Evolutionary conservation across 305 asterid genomes (phyloP).

Genomic region (Fraxinus angustifolia): DNA sequence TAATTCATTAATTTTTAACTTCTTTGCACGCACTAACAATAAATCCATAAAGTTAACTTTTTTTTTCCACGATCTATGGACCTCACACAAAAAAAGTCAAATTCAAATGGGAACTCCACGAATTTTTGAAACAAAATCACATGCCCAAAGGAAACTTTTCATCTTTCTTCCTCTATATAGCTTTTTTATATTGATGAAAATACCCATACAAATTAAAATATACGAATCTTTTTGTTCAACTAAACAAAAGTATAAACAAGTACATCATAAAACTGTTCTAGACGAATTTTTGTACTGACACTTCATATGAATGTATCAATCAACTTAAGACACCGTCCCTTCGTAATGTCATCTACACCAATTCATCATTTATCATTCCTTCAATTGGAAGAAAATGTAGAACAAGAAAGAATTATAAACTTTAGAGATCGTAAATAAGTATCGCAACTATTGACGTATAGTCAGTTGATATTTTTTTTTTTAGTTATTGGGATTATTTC

Average conservation of each 20-base stretch:
- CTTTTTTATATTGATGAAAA: background rate
- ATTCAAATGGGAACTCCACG: background rate
- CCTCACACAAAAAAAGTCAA: constrained; percentile 22
- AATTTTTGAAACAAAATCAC: background rate
- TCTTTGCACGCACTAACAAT: background rate
- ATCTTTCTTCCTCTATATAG: background rate
- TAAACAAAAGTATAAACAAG: background rate
- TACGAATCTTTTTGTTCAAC: background rate
- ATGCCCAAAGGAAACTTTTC: background rate
- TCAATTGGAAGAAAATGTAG: background rate
- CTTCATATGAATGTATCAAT: background rate
- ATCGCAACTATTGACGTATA: background rate
- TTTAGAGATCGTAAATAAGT: background rate
- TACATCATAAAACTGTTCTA: too few species aligned
- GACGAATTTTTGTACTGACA: background rate
- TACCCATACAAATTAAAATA: background rate
- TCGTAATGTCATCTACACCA: background rate
- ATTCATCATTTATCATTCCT: background rate
- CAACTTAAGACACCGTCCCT: background rate
- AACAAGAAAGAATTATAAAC: background rate
- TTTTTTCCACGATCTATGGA: constrained; percentile 14
- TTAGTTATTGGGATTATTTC: background rate
- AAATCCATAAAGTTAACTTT: constrained; percentile 27
- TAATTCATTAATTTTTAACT: constrained; percentile 2
- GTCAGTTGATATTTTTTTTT: background rate